Percentiles rank a stretch among this genome's conserved stretches.
Evolutionary conservation across 2,329 filamentous ascomycete genomes (phyloP).

Genomic region (Monosporascus sp.): DNA sequence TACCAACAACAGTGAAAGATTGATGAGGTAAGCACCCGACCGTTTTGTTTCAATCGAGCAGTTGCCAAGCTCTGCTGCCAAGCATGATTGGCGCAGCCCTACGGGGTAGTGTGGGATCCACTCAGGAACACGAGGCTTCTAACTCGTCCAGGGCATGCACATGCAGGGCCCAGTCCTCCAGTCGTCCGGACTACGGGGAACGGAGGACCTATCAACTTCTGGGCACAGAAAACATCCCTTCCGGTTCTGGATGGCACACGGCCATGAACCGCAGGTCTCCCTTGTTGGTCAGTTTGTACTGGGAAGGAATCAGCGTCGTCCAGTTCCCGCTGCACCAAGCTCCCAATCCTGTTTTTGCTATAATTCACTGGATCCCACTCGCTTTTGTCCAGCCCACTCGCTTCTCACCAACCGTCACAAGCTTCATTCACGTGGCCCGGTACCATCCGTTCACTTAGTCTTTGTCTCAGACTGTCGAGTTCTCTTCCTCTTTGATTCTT

Average conservation of each 20-base stretch:
- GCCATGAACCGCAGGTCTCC: background rate
- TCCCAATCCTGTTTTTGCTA: background rate
- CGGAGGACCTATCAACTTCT: no score
- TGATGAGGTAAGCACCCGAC: background rate
- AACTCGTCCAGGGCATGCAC: background rate
- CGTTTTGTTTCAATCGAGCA: background rate
- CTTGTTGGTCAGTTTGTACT: background rate
- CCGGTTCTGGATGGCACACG: background rate
- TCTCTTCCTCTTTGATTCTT: background rate
- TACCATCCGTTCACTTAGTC: background rate
- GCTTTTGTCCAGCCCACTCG: background rate
- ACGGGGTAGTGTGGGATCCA: background rate
- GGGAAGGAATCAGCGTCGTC: background rate
- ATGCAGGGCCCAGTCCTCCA: no score
- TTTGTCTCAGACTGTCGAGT: background rate
- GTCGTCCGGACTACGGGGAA: no score
- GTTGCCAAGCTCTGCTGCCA: background rate
- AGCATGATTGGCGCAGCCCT: background rate
- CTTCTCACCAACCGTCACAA: background rate
- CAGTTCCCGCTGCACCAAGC: conserved; percentile 7
- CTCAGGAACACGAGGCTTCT: background rate
- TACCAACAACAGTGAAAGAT: background rate
- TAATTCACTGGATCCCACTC: background rate
- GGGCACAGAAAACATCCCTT: background rate
- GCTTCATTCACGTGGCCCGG: background rate